These are phyloP conservation scores for Albizia julibrissin DNA, from an alignment of 306 rosid genomes.

Conservation along the genomic window DNA sequence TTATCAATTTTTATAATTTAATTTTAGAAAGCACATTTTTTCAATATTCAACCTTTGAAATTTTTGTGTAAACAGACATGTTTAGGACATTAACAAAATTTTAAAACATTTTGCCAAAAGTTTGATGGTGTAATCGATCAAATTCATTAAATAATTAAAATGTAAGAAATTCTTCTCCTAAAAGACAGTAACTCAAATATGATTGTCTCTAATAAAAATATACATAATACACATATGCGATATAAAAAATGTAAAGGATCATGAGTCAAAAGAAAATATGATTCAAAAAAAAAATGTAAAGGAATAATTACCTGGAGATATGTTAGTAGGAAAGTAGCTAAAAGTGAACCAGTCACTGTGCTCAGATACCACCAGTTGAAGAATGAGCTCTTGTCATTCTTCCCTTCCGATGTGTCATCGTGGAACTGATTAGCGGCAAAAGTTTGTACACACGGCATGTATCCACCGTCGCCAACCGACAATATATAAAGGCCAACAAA, in stretches of 20 bases:
- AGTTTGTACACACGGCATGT: conserved; percentile 42
- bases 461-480: conserved; percentile 75
- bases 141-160: neutral
- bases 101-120: neutral
- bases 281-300: neutral
- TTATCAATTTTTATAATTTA: neutral
- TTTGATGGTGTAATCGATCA: neutral
- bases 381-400: neutral
- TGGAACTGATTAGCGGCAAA: neutral
- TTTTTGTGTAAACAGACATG: neutral
- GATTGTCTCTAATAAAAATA: too few relatives aligned
- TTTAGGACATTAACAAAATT: neutral
- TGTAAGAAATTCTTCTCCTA: neutral
- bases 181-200: too few relatives aligned
- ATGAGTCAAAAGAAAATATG: too few relatives aligned
- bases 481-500: conserved; percentile 55
- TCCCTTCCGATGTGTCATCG: conserved; percentile 21
- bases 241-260: too few relatives aligned
- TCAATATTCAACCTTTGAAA: neutral
- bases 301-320: neutral
- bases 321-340: neutral
- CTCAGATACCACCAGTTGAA: conserved; percentile 13
- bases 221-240: too few relatives aligned
- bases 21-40: neutral
- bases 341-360: neutral